Percentiles rank a stretch among this genome's conserved stretches.
phyloP scores from a whole-genome alignment of 495 filamentous ascomycete species.

The Achaetomiella virescens region DNA sequence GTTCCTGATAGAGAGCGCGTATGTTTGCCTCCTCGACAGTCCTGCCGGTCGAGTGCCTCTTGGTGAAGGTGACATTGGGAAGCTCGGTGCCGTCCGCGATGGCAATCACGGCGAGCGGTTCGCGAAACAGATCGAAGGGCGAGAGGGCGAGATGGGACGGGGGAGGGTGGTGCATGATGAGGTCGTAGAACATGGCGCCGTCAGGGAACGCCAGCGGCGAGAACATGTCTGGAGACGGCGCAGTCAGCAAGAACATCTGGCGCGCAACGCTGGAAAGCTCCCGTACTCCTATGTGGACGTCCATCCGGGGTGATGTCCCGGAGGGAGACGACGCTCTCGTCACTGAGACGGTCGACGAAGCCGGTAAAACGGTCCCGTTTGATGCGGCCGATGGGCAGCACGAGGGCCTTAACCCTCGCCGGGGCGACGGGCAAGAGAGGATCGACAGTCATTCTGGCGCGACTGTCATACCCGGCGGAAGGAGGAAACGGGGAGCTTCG shows the following conservation, averaged over 20 bases:
- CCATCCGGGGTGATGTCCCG: constrained; percentile 86
- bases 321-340: constrained; percentile 77
- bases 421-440: constrained; percentile 82
- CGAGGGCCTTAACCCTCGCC: constrained; percentile 74
- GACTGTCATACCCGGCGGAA: constrained; percentile 23
- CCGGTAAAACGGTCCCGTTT: constrained; percentile 70
- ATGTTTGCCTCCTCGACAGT: constrained; percentile 44
- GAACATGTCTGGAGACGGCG: constrained; percentile 68
- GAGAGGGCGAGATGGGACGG: constrained; percentile 70
- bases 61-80: constrained; percentile 37
- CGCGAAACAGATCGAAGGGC: constrained; percentile 79
- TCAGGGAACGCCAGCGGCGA: constrained; percentile 87
- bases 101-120: constrained; percentile 72
- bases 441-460: constrained; percentile 73
- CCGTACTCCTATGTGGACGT: constrained; percentile 80
- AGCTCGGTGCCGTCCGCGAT: constrained; percentile 68
- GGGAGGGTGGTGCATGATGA: constrained; percentile 71
- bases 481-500: constrained; percentile 1
- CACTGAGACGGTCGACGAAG: constrained; percentile 71
- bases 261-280: neutral
- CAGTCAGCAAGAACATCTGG: constrained; percentile 24
- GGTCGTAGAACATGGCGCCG: constrained; percentile 84
- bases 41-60: constrained; percentile 42
- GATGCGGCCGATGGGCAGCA: constrained; percentile 81
- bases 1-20: constrained; percentile 53